Base-by-base conservation (phyloP, 305 asterid species). In the Fraxinus platypoda region DNA sequence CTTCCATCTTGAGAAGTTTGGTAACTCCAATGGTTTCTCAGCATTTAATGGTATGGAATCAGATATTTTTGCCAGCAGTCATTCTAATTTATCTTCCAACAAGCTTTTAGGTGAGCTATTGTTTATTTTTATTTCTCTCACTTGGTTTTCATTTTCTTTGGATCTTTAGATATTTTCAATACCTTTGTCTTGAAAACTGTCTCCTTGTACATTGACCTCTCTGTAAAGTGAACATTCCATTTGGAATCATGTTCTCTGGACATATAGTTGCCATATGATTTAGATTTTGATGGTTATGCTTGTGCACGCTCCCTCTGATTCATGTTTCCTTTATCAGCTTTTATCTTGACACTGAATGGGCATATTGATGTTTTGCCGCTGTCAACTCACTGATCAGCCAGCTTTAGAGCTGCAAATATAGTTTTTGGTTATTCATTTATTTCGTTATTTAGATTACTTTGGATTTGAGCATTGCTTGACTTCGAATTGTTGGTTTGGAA, bases 21-120 rank as follows among this genome's bases (percentile, higher is more conserved):
- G 82, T 21, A 30, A 81, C 81, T 90, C 25, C 73, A 90, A 87
- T 79, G 94, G 94, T 81, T 88, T 91, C 82, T 87, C 98, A 1
- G 82, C 81, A 38, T 78, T 85, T 82, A 89, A 82, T 35, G 86
- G 85, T 75, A 85, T 84, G 62, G 97, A 90, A 84, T 82, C 91
- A 6, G 93, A 90, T 72, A 71, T 33, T 72, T 88, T 83, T 83
- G 31, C 88, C 17, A 75, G 89, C 89, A 85, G 46, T 78, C 90
- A 85, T 84, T 89, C 94, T 77, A 84, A 85, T 75, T 75, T 83
- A 37, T 68, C 90, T 79, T 85, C 90, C 78, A 90, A 86, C 84
- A 90, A 87, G 86, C 86, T 81, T 77, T 80, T 97, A 62, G 95
- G 98, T 96, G 77, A 83, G 89, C 83, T 79, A 6, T 43, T 25